phyloP scores from a whole-genome alignment of 495 filamentous ascomycete species.

The Penicillium ucsense region DNA sequence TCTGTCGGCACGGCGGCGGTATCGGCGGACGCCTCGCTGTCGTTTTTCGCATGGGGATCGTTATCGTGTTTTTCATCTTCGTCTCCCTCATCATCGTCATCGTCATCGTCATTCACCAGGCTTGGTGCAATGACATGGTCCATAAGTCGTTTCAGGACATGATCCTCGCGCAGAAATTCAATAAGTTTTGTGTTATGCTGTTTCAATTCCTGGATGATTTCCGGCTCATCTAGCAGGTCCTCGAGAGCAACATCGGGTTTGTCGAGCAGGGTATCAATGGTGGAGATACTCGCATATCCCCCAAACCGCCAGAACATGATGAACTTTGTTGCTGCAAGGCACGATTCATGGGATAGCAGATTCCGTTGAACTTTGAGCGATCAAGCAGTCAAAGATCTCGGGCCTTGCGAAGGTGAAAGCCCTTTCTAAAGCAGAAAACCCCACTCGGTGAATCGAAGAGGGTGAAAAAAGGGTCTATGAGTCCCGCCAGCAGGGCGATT shows the following conservation, averaged over 20 bases:
- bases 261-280: conserved; percentile 91
- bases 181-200: conserved; percentile 97
- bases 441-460: background rate
- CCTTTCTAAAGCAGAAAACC: too few species aligned
- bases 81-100: conserved; percentile 42
- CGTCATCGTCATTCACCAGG: conserved; percentile 53
- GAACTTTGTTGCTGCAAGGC: conserved; percentile 36
- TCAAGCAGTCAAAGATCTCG: background rate
- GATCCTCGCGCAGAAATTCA: conserved; percentile 83
- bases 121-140: conserved; percentile 82
- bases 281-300: conserved; percentile 93
- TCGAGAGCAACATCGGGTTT: conserved; percentile 90
- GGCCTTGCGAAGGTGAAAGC: too few species aligned
- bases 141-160: conserved; percentile 77
- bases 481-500: conserved; percentile 12
- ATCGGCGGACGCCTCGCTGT: conserved; percentile 32
- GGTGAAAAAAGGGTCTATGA: conserved; percentile 1
- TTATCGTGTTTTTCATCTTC: conserved; percentile 55
- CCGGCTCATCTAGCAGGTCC: conserved; percentile 90
- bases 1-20: conserved; percentile 17
- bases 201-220: conserved; percentile 94
- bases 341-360: conserved; percentile 33
- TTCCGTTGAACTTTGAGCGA: conserved; percentile 17
- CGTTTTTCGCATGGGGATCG: conserved; percentile 18
- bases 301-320: conserved; percentile 99